Evolutionary conservation across 306 rosid genomes (phyloP), one percentile per base, ranked within the genome.

Genomic region (Castanopsis chinensis): DNA sequence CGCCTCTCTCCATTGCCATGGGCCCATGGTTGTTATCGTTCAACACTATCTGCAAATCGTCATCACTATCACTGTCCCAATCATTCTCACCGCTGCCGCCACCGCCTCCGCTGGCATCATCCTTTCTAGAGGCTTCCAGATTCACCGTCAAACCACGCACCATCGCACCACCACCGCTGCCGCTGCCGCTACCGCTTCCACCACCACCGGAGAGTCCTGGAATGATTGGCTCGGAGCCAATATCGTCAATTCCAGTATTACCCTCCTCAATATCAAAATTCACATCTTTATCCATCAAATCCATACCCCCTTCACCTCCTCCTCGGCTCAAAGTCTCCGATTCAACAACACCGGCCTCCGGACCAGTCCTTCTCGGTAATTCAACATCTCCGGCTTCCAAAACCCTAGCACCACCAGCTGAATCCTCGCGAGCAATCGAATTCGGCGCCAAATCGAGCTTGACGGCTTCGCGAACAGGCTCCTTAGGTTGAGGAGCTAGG

Each of bases 61-160:
- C 99, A 32, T 96, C 99, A 35, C 97, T 91, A 33, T 96, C 97
- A 69, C 97, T 91, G 21, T 93, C 99, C 98, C 98, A 96, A 84
- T 93, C 96, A 49, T 68, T 68, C 52, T 91, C 97, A 2, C 87
- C 92, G 1, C 71, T 87, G 1, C 79, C 89, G 33, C 81, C 76
- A 21, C 65, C 76, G 19, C 65, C 91, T 1, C 79, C 86, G 0
- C 67, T 73, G 4, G 55, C 83, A 13, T 80, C 84, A 1, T 78
- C 83, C 77, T 77, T 78, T 65, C 76, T 33, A 51, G 85, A 61
- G 78, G 52, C 89, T 51, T 76, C 88, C 30, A 45, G 23, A 20
- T 77, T 84, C n/a, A 18, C 81, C 5, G 71, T 65, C 18, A 23
- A n/a, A 17, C 70, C 79, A 65, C 37, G 82, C 64, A 77, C 83